Conservation (phyloP, 108 stramenopile species). For the Cyclostephanos invisitatus region DNA sequence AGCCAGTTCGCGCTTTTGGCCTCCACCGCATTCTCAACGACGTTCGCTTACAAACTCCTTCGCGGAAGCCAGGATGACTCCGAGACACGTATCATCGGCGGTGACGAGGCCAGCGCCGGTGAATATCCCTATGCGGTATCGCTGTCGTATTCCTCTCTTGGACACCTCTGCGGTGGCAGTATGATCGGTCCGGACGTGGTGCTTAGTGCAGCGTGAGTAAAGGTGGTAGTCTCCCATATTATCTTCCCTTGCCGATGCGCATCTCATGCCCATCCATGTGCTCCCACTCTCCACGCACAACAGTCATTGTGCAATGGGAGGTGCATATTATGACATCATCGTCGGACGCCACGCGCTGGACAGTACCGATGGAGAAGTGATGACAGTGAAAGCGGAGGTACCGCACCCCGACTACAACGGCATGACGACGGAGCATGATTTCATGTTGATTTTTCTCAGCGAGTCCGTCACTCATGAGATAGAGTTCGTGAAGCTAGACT, state of each 20-base stretch:
- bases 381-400: slow-evolving; percentile 7
- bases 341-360: neutral
- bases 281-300: neutral
- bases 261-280: too few species aligned
- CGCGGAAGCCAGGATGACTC: neutral
- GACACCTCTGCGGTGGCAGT: neutral
- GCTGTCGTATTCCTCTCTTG: neutral
- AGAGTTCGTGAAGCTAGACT: slow-evolving; percentile 3
- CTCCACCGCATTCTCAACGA: neutral
- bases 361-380: slow-evolving; percentile 13
- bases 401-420: slow-evolving; percentile 1
- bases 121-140: slow-evolving; percentile 8
- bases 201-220: slow-evolving; percentile 6
- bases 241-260: neutral
- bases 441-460: slow-evolving; percentile 16
- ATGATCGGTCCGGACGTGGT: neutral
- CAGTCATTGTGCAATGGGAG: neutral
- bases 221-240: neutral
- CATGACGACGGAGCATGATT: slow-evolving; percentile 9
- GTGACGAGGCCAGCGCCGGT: neutral
- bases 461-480: slow-evolving; percentile 2
- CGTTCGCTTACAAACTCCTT: too few species aligned
- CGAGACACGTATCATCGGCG: neutral
- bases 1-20: neutral
- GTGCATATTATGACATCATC: neutral